Percentiles rank a stretch among this genome's conserved stretches.
Evolutionary conservation across 371 early-diverging fungal genomes (phyloP).

Genomic region (Rhizopus arrhizus): DNA sequence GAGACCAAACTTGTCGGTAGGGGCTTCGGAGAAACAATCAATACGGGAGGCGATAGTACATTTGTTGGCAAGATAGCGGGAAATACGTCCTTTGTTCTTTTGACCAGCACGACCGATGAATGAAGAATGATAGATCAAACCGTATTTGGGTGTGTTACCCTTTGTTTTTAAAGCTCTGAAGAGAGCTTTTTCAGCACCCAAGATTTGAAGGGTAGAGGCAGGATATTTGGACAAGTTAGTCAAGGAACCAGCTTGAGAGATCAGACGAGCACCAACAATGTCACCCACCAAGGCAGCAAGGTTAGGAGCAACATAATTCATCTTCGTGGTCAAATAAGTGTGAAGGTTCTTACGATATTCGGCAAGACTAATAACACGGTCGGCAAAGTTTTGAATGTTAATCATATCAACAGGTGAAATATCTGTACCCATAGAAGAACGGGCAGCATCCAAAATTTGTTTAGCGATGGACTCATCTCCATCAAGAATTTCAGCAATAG

Average conservation of each 20-base stretch:
- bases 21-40: slow-evolving; percentile 92
- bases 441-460: slow-evolving; percentile 91
- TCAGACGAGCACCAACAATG: slow-evolving; percentile 93
- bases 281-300: slow-evolving; percentile 97
- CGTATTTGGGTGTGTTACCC: slow-evolving; percentile 99
- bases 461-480: slow-evolving; percentile 67
- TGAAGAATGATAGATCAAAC: slow-evolving; percentile 95
- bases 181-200: slow-evolving; percentile 99
- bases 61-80: slow-evolving; percentile 98
- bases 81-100: slow-evolving; percentile 98
- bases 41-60: slow-evolving; percentile 97
- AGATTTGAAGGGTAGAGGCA: slow-evolving; percentile 97
- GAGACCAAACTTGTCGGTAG: slow-evolving; percentile 92
- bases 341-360: slow-evolving; percentile 92
- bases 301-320: slow-evolving; percentile 98
- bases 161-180: slow-evolving; percentile 97
- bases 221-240: slow-evolving; percentile 97
- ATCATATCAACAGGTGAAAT: slow-evolving; percentile 92
- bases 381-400: slow-evolving; percentile 93
- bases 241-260: slow-evolving; percentile 96
- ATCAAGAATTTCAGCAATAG: slow-evolving; percentile 74
- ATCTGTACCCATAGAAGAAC: slow-evolving; percentile 94
- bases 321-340: slow-evolving; percentile 91
- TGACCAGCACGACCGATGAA: slow-evolving; percentile 93
- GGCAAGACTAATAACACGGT: slow-evolving; percentile 88